A percentile compares a stretch with the other conserved stretches of the same genome.
phyloP scores from a whole-genome alignment of 1,284 basidiomycete genomes.

The Cutaneotrichosporon daszewskae region DNA sequence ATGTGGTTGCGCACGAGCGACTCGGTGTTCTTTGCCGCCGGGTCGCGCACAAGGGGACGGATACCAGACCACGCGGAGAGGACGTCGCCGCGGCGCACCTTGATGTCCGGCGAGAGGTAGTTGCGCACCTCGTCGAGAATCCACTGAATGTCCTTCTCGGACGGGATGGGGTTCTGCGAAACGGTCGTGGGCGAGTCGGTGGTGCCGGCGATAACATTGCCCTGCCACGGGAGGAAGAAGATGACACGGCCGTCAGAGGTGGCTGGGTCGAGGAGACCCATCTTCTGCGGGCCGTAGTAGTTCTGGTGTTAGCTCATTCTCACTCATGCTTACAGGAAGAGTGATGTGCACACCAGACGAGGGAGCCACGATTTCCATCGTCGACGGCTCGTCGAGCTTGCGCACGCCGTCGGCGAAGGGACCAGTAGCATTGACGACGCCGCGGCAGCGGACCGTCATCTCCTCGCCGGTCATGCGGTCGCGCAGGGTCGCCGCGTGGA shows the following conservation, averaged over 20 bases:
- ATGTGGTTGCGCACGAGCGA: slow-evolving; percentile 91
- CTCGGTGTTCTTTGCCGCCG: slow-evolving; percentile 72
- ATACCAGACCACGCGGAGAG: slow-evolving; percentile 91
- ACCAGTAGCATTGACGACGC: slow-evolving; percentile 93
- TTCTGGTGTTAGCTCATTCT: slow-evolving; percentile 47
- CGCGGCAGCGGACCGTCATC: slow-evolving; percentile 80
- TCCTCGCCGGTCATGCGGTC: slow-evolving; percentile 73
- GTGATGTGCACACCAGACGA: slow-evolving; percentile 95
- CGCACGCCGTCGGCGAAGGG: slow-evolving; percentile 87
- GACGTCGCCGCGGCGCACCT: slow-evolving; percentile 93
- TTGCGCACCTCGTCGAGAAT: slow-evolving; percentile 78
- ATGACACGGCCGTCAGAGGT: slow-evolving; percentile 96
- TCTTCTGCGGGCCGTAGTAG: slow-evolving; percentile 91
- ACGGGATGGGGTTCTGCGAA: slow-evolving; percentile 71
- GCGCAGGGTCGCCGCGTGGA: slow-evolving; percentile 70
- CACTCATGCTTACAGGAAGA: slow-evolving; percentile 60
- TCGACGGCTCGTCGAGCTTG: slow-evolving; percentile 73
- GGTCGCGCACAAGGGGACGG: slow-evolving; percentile 82
- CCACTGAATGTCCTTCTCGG: slow-evolving; percentile 95
- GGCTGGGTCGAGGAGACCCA: slow-evolving; percentile 92
- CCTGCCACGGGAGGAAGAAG: slow-evolving; percentile 99
- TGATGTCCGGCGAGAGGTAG: slow-evolving; percentile 88
- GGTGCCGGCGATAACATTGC: slow-evolving; percentile 93
- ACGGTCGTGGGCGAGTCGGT: slow-evolving; percentile 82
- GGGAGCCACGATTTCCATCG: slow-evolving; percentile 83